Evolutionary conservation across 2,329 filamentous ascomycete genomes (phyloP).

Genomic region (Westerdykella sp.): DNA sequence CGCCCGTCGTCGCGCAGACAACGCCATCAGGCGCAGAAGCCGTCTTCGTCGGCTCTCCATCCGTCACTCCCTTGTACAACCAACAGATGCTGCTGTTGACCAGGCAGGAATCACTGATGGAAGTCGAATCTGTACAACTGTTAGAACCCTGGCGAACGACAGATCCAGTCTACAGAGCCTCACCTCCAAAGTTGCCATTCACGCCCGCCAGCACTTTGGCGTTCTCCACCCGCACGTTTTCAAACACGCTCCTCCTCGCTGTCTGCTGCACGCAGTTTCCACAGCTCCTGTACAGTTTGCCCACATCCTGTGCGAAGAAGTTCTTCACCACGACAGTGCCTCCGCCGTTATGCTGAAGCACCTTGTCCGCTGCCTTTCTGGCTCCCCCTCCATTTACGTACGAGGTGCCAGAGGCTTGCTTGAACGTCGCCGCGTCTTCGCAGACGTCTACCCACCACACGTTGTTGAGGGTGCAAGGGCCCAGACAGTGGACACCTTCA

Average conservation of each 20-base stretch:
- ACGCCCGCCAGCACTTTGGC: constrained; percentile 21
- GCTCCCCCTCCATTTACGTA: constrained; percentile 28
- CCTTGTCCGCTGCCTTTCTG: constrained; percentile 23
- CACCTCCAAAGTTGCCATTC: constrained; percentile 26
- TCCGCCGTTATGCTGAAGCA: constrained; percentile 30
- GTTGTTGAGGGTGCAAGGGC: constrained; percentile 41
- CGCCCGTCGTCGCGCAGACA: constrained; percentile 19
- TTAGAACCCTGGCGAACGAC: neutral
- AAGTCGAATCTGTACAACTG: constrained; percentile 12
- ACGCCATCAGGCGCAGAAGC: constrained; percentile 23
- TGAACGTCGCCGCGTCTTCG: constrained; percentile 37
- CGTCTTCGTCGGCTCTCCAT: constrained; percentile 24
- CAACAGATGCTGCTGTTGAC: constrained; percentile 21
- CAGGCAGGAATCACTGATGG: constrained; percentile 22
- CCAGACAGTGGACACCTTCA: constrained; percentile 47
- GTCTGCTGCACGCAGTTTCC: constrained; percentile 26
- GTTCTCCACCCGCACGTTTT: constrained; percentile 17
- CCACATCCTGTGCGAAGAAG: constrained; percentile 25
- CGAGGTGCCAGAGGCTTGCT: constrained; percentile 19
- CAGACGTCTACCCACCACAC: constrained; percentile 32
- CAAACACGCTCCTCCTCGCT: constrained; percentile 20
- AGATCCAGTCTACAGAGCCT: constrained; percentile 4
- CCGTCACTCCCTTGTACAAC: constrained; percentile 24
- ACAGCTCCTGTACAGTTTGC: constrained; percentile 29
- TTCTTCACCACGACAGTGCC: constrained; percentile 28